Percentiles rank a stretch among this genome's conserved stretches.
Evolutionary conservation across 2,329 filamentous ascomycete species (phyloP).

Genomic region (Coniochaeta prunicola): DNA sequence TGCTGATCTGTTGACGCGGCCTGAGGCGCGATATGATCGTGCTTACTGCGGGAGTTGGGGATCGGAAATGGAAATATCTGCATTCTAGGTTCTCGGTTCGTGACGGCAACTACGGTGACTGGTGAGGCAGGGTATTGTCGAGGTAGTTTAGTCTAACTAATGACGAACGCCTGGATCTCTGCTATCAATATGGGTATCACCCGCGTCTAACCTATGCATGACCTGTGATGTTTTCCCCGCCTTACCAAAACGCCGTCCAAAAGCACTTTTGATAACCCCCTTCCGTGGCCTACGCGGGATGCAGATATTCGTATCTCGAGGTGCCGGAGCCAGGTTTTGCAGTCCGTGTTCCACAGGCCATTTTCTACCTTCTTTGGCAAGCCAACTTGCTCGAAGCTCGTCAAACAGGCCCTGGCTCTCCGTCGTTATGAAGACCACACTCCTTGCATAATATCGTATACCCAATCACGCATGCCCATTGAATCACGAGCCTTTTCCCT

Average conservation of each 20-base stretch:
- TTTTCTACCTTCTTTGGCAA: no score
- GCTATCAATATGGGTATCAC: not conserved
- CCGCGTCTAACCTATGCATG: not conserved
- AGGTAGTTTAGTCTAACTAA: not conserved
- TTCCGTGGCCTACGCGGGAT: no score
- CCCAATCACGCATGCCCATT: not conserved
- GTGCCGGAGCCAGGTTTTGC: no score
- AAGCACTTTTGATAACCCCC: not conserved
- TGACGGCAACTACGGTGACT: not conserved
- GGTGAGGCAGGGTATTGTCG: not conserved
- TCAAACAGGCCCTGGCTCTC: no score
- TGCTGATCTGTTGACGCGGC: not conserved
- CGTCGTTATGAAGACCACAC: not conserved
- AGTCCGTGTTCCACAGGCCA: no score
- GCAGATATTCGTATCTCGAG: no score
- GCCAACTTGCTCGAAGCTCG: no score
- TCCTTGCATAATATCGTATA: not conserved
- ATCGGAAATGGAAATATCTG: conserved; percentile 18
- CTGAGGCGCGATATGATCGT: not conserved
- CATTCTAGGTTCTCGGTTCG: not conserved
- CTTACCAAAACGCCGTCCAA: not conserved
- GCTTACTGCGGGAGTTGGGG: conserved; percentile 31
- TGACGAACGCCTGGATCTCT: not conserved
- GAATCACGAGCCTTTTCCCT: conserved; percentile 22
- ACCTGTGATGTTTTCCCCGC: not conserved